A percentile compares a stretch with the other conserved stretches of the same genome.
Evolutionary conservation across 192 early-diverging fungal genomes (phyloP).

Genomic region (Diversispora eburnea): DNA sequence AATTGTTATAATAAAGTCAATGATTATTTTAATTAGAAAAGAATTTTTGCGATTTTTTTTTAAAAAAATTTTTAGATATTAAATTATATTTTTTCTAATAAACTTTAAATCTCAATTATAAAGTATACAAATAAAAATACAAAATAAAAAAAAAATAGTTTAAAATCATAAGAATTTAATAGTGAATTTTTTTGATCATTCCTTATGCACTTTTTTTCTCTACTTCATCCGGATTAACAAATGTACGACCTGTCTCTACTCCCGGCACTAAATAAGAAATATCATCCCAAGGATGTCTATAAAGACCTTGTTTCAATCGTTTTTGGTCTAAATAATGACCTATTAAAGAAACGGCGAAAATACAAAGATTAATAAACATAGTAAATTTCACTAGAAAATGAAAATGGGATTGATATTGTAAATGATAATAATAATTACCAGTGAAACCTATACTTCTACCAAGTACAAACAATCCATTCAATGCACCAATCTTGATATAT

Average conservation of each 20-base stretch:
- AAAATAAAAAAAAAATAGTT: too few relatives aligned
- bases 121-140: too few relatives aligned
- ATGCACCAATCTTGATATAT: constrained; percentile 90
- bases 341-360: not conserved
- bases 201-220: constrained; percentile 12
- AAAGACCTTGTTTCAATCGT: constrained; percentile 96
- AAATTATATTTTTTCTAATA: too few relatives aligned
- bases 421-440: constrained; percentile 18
- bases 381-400: too few relatives aligned
- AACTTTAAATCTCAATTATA: too few relatives aligned
- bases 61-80: too few relatives aligned
- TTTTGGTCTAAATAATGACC: constrained; percentile 98
- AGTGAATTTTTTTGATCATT: not conserved
- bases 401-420: not conserved
- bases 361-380: not conserved
- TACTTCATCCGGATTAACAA: constrained; percentile 34
- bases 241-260: constrained; percentile 42
- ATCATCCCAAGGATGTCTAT: constrained; percentile 98
- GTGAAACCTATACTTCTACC: constrained; percentile 96
- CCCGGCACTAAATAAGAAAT: constrained; percentile 81
- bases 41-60: too few relatives aligned
- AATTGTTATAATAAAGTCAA: too few relatives aligned
- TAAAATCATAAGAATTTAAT: not conserved
- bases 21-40: too few relatives aligned
- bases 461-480: constrained; percentile 96